Base-by-base conservation (phyloP, 179 eudicot species). In the Drosera spatulata region DNA sequence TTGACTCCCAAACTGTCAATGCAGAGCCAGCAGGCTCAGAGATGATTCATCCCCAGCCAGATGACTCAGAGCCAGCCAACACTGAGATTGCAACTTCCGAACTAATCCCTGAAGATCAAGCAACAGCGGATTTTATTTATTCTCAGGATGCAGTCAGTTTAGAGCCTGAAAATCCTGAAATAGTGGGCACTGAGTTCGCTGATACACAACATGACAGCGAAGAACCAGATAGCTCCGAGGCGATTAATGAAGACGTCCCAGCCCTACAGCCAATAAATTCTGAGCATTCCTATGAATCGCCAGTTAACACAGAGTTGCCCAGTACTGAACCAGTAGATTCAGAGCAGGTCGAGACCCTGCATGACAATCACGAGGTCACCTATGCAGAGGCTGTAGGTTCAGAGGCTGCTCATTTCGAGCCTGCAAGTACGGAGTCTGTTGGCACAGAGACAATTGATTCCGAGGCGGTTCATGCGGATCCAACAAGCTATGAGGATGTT, bases 401-500 rank as follows among this genome's bases (percentile, higher is more conserved):
- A 3, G 3, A 55, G 41, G 41, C 41, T 39, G 58, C 12, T 39
- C 37, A n/a, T 39, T 15, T 39, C 9, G 15, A 60, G 33, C 41
- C 39, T 33, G 55, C n/a, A 33, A 38, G 10, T 50, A 40, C 53
- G 3, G 67, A 56, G 39, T 5, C 46, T 4, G 13, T 54, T 39
- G 39, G 47, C 41, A 38, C 61, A 11, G 61, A 64, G 39, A 53
- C 45, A 4, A 39, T 47, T 9, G 39, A 40, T 8, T 12, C 68
- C 39, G 74, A 70, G 61, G 58, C 58, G 3, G 39, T 44, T 13
- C 60, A 55, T 38, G 50, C 49, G 40, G 63, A 70, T 12, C 72
- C 74, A 10, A 45, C 60, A 53, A 61, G 56, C 63, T 33, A 58
- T 7, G 78, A 71, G 41, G 61, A 58, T 50, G 67, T 66, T n/a